Evolutionary conservation across 108 stramenopile genomes (phyloP).

Genomic region (Conticribra weissflogii): DNA sequence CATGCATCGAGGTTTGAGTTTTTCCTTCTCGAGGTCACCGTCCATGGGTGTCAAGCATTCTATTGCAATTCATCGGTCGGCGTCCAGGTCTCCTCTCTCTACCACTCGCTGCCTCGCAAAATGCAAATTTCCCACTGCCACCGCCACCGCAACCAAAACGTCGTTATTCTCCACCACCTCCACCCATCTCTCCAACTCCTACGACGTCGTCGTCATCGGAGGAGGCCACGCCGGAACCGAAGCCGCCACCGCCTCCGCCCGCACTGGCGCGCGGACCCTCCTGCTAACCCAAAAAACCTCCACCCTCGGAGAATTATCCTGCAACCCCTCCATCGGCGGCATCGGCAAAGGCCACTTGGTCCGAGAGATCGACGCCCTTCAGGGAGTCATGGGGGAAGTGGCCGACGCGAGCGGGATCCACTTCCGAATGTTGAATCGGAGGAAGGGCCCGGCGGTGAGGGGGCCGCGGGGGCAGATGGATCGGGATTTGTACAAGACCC

Average conservation of each 20-base stretch:
- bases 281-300: constrained; percentile 91
- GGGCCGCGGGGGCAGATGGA: constrained; percentile 96
- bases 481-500: constrained; percentile 91
- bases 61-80: too few species aligned
- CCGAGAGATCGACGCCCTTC: constrained; percentile 96
- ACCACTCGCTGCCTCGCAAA: too few species aligned
- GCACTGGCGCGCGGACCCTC: constrained; percentile 91
- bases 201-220: constrained; percentile 95
- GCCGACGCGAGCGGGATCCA: constrained; percentile 95
- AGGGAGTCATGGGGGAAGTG: constrained; percentile 93
- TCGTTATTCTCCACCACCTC: constrained; percentile 6
- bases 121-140: too few species aligned
- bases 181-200: constrained; percentile 26
- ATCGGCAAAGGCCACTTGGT: constrained; percentile 99
- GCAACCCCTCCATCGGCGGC: constrained; percentile 99
- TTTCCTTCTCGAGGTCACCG: background rate
- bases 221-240: constrained; percentile 99
- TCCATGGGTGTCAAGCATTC: too few species aligned
- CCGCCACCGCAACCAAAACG: too few species aligned
- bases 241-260: constrained; percentile 93
- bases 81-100: too few species aligned
- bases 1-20: background rate
- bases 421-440: constrained; percentile 91
- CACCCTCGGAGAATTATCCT: constrained; percentile 94
- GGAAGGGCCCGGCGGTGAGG: constrained; percentile 92